Evolutionary conservation across 129 eudicot genomes (phyloP), one percentile per base, ranked within the genome.

Genomic region (Apium graveolens): DNA sequence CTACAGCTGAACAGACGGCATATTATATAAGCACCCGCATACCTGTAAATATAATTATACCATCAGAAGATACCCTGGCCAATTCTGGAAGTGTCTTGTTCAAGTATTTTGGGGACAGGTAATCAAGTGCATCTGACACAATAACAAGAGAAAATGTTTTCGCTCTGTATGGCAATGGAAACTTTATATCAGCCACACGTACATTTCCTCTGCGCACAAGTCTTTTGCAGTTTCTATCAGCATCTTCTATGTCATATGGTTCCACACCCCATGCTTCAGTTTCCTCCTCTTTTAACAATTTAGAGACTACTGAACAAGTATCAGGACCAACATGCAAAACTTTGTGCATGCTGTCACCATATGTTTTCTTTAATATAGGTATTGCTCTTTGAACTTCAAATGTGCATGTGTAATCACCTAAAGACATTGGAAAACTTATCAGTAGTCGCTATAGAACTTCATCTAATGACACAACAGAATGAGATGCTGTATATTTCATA

Each of bases 191-290:
- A 51, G 97, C 90, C 81, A 89, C 97, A 24, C 97, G 93, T 46
- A 91, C 97, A 78, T 84, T 76, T 80, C 97, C 97, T 86, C 85
- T 89, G 70, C 82, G 88, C 57, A 91, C 90, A 51, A 91, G 97
- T 80, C 80, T 84, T 79, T 83, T 87, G 86, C 97, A 91, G 76
- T 78, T 72, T 7, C 74, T 76, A 72, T 89, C 90, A 20, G 88
- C 89, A 78, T 91, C 97, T 76, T 91, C 97, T 1, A 87, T 82
- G 68, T 91, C 97, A 76, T 91, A 91, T 0, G 97, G 97, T 78
- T 91, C 97, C 49, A 91, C 89, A 66, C 97, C 97, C 90, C 90
- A 91, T 32, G 93, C 97, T 83, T 91, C 96, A 1, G 92, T 91
- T 53, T 85, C 91, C 27, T 87, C 91, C 73, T 86, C 93, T 80